Evolutionary conservation across 1,284 basidiomycete genomes (phyloP), one percentile per base, ranked within the genome.

Genomic region (Boletellus sp.): DNA sequence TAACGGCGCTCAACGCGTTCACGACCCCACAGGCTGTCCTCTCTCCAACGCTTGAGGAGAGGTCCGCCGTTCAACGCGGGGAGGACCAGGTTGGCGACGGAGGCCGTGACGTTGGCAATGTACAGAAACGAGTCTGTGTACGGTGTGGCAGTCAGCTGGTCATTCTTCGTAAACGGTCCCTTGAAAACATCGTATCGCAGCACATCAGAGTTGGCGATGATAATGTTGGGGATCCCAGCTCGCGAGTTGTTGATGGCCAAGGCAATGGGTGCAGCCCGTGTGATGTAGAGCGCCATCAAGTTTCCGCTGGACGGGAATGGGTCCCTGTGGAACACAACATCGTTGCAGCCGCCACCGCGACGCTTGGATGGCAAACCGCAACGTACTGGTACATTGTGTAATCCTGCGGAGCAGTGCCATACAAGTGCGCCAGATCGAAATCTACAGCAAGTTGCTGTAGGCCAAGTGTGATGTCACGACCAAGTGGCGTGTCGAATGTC

Each of bases 101-200:
- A 58, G 5, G 75, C 64, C 0, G 72, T 62, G 37, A 87, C 69
- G 32, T 76, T 68, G 2, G 78, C 66, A 36, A 88, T 73, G 61
- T 74, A 87, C n/a, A 76, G 51, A 69, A 87, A 85, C 8, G 69
- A 45, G 56, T 87, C 77, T 0, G 65, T 53, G 58, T 82, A 90
- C 1, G 85, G 84, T n/a, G 78, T 81, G 0, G 79, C 76, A 0
- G 84, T 86, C 20, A 89, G 73, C 60, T 89, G 80, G 63, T 92
- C 88, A 62, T 91, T 90, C 59, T 80, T 79, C 36, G 83, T 84
- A 68, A 91, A 91, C 4, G 78, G 53, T 1, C 88, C 89, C 2
- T 71, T 52, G 59, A 78, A 80, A 35, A 93, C 63, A 57, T 90
- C 82, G 68, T 84, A 91, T 39, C 90, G 79, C 57, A 84, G 74